These are phyloP conservation scores for Didymella segeticola DNA, from an alignment of 2,329 filamentous ascomycete genomes.

Conservation along the genomic window DNA sequence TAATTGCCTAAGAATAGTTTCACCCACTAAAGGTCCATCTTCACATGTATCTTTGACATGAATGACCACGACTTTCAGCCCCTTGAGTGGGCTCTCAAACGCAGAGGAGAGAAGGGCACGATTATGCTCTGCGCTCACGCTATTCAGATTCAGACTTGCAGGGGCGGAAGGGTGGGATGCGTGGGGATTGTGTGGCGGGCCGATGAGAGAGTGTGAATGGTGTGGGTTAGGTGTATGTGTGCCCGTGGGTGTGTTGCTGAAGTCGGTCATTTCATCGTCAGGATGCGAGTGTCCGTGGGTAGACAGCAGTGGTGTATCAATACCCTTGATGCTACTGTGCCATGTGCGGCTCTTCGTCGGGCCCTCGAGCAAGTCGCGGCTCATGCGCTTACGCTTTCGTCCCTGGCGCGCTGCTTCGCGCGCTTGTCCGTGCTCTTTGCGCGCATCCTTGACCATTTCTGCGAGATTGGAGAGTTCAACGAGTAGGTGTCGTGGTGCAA, in stretches of 20 bases:
- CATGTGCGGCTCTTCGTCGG: constrained; percentile 18
- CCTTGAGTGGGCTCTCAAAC: constrained; percentile 63
- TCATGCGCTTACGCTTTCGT: constrained; percentile 69
- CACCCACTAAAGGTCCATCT: constrained; percentile 70
- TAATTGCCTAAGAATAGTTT: constrained; percentile 75
- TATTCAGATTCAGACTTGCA: constrained; percentile 31
- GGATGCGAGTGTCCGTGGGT: constrained; percentile 4
- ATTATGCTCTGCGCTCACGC: constrained; percentile 34
- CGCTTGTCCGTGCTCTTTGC: constrained; percentile 43
- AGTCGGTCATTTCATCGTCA: constrained; percentile 44
- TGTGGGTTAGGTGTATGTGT: not conserved
- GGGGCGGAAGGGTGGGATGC: constrained; percentile 31
- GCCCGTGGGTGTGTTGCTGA: constrained; percentile 19
- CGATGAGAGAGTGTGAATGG: too few species aligned
- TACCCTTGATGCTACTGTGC: constrained; percentile 16
- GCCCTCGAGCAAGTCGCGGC: constrained; percentile 40
- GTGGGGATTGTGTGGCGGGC: not conserved
- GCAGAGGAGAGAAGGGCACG: constrained; percentile 37
- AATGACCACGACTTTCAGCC: constrained; percentile 84
- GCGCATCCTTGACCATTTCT: constrained; percentile 67
- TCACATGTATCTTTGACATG: constrained; percentile 88
- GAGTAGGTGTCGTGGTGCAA: constrained; percentile 82
- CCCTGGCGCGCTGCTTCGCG: constrained; percentile 52
- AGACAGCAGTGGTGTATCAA: constrained; percentile 22
- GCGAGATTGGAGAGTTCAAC: constrained; percentile 79